Base-by-base conservation (phyloP, 1,139 yeast genomes). In the Pneumocystis carinii region DNA sequence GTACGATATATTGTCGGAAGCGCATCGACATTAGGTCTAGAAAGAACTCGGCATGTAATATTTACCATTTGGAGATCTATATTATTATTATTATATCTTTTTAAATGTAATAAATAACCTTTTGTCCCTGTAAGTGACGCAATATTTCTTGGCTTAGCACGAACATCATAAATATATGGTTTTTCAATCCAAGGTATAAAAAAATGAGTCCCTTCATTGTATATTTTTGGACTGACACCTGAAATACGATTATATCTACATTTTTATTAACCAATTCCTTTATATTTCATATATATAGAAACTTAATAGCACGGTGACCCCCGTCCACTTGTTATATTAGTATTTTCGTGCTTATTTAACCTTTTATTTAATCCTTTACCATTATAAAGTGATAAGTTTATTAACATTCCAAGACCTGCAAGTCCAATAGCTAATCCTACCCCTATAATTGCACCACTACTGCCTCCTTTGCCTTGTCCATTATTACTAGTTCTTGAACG, bases 71-170 rank as follows among this genome's bases (percentile, higher is more conserved):
- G 99, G 73, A 92, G 81, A 76, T 92, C 67, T 65, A 53, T 24
- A 57, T 17, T 10, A 17, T 55, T 10, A 24, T 24, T 57, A 38
- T 27, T 24, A 53, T 27, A 19, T 39, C 5, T 36, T 59, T 1
- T 53, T 35, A n/a, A 35, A 35, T 42, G 3, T 3, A 10, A 27
- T 10, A 57, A 15, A 60, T 17, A 53, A 65, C 66, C 98, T 77
- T 92, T 92, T 39, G 99, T 92, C 68, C 99, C 98, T 5, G 99
- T 92, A 73, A 92, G 81, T 14, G 96, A 88, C n/a, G 97, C 90
- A 67, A 92, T 95, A 71, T 90, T 90, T 76, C 97, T 84, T 64
- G 98, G 98, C 75, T 89, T 92, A 63, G 98, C 97, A 72, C 99
- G 83, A 64, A 94, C 96, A 74, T 92, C 97, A 74, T 87, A 92